phyloP scores from a whole-genome alignment of 1,139 yeast genomes.

The Scheffersomyces parashehatae region DNA sequence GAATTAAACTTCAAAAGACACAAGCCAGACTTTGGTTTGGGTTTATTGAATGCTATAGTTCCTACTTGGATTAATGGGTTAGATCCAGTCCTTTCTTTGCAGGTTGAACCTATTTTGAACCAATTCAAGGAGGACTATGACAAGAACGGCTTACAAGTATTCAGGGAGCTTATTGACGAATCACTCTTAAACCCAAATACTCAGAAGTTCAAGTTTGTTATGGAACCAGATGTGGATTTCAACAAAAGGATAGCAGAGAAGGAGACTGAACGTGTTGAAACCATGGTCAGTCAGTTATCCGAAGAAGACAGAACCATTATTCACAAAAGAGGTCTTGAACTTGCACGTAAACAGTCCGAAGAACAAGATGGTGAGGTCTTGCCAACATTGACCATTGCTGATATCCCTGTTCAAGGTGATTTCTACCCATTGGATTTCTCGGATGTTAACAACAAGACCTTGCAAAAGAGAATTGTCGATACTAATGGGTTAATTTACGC shows the following conservation, averaged over 20 bases:
- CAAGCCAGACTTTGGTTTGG: constrained; percentile 88
- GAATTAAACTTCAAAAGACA: constrained; percentile 84
- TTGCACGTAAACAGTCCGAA: constrained; percentile 64
- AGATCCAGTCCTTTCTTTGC: constrained; percentile 67
- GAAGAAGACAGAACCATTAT: constrained; percentile 61
- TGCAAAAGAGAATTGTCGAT: constrained; percentile 56
- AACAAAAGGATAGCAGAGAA: constrained; percentile 49
- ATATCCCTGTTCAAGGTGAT: constrained; percentile 65
- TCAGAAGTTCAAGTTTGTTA: constrained; percentile 61
- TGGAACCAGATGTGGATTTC: constrained; percentile 68
- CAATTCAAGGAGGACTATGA: constrained; percentile 63
- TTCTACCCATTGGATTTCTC: constrained; percentile 33
- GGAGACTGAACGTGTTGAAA: constrained; percentile 55
- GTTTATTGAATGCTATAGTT: constrained; percentile 67
- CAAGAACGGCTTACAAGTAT: constrained; percentile 55
- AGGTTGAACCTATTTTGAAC: constrained; percentile 60
- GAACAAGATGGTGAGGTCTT: constrained; percentile 75
- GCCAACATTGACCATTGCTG: constrained; percentile 73
- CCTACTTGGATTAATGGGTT: constrained; percentile 84
- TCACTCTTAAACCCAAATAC: constrained; percentile 53
- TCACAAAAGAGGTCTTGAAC: constrained; percentile 55
- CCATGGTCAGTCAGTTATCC: constrained; percentile 45
- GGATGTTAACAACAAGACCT: constrained; percentile 27
- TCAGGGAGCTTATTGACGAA: constrained; percentile 56
- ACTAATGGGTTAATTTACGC: constrained; percentile 78